A percentile compares a stretch with the other conserved stretches of the same genome.
Evolutionary conservation across 345 rosid species (phyloP).

Genomic region (Populus tremula): DNA sequence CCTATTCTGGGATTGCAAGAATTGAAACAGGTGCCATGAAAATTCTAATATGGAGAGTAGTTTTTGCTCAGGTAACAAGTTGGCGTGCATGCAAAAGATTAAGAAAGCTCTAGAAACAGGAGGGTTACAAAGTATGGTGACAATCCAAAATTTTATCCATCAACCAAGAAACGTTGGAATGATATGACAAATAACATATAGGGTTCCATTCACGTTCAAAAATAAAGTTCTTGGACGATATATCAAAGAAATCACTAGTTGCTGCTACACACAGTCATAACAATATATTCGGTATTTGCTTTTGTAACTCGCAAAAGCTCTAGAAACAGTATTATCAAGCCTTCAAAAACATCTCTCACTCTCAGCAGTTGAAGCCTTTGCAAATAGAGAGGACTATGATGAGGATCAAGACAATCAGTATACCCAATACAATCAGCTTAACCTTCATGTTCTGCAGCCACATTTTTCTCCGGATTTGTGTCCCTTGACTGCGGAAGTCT

Average conservation of each 20-base stretch:
- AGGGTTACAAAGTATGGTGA: not conserved
- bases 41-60: not conserved
- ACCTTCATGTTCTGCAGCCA: conserved; percentile 50
- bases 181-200: conserved; percentile 12
- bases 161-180: not conserved
- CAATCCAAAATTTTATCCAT: not conserved
- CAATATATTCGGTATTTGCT: conserved; percentile 17
- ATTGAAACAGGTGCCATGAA: not conserved
- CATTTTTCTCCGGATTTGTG: conserved; percentile 44
- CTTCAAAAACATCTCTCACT: conserved; percentile 14
- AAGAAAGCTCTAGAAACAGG: not conserved
- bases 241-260: conserved; percentile 19
- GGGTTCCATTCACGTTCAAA: conserved; percentile 17
- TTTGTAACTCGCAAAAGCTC: conserved; percentile 18
- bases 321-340: not conserved
- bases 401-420: conserved; percentile 40
- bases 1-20: not conserved
- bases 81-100: not conserved
- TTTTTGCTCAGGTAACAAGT: not conserved
- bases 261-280: conserved; percentile 24
- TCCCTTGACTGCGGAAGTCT: conserved; percentile 35
- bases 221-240: conserved; percentile 10
- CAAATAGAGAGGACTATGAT: conserved; percentile 45
- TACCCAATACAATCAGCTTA: conserved; percentile 43
- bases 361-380: conserved; percentile 42